Evolutionary conservation across 2,329 filamentous ascomycete species (phyloP), one percentile per base, ranked within the genome.

Genomic region (Epichloe aotearoae): DNA sequence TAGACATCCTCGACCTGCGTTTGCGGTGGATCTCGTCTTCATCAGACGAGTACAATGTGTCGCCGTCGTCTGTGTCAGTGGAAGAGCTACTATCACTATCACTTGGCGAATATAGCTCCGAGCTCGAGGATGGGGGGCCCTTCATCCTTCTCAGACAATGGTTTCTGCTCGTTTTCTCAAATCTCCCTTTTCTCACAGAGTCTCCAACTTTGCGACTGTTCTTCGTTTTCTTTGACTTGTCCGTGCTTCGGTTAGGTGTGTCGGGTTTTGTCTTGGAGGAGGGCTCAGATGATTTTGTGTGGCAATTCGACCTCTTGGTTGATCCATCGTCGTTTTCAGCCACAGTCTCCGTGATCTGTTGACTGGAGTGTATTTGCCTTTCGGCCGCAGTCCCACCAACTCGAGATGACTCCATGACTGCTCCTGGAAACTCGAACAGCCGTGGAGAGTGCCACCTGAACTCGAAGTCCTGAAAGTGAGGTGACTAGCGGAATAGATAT

Each of bases 381-480:
- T 39, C 17, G 26, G n/a, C n/a, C 11, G 11, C 23, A 26, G 7
- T 34, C 8, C 14, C 41, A 34, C 3, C 6, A 23, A 5, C 36
- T 46, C 14, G 49, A 17, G 49, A 39, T 33, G 49, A n/a, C 7
- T 50, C 36, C 49, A 50, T 50, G 36, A n/a, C 41, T 39, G 19
- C 14, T 33, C 37, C 15, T 17, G 15, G 14, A 39, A n/a, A 11
- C 5, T 45, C 12, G n/a, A 50, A 38, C 3, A 36, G 30, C 10
- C 11, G 4, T n/a, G 17, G 26, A 49, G 26, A 17, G 5, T 15
- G 46, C 34, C 20, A 3, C 23, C 39, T 15, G 15, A 15, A 40
- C 14, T 17, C 15, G 15, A 17, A 26, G 12, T 17, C 3, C 8
- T 12, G 19, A 17, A 38, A 30, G 23, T 23, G 19, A n/a, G 19